Evolutionary conservation across 768 basidiomycete genomes (phyloP), one percentile per base, ranked within the genome.

Genomic region (Neoboletus magnificus): DNA sequence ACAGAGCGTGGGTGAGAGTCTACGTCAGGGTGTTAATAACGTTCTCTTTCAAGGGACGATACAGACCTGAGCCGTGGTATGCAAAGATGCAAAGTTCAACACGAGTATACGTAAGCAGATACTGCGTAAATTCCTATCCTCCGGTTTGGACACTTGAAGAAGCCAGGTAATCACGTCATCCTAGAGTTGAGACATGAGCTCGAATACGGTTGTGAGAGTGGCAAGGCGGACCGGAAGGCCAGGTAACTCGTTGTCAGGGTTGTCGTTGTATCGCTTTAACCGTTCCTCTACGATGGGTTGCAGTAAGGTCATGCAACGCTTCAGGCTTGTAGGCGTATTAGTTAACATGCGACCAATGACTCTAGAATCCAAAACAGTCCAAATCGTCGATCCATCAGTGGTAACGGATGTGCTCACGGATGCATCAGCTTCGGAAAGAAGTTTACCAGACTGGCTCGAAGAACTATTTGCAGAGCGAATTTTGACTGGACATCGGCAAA

Each of bases 111-210:
- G 69, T 10, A 76, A 50, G 39, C 66, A 66, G 35, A 69, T 59
- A 32, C 67, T 58, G 48, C 57, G 62, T 57, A 61, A 62, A 58
- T 62, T 76, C 60, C 55, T 61, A 32, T 58, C 68, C 57, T 62
- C 62, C 40, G 40, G 66, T 50, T 54, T 54, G 25, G 69, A 66
- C 13, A 69, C 69, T 11, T 70, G 70, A 59, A 78, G 67, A n/a
- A 78, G 61, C 78, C 75, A 77, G 32, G 68, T 69, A 13, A 78
- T 66, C 61, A 76, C 45, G 57, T 78, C 77, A 42, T 73, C 71
- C 74, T 75, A 45, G 20, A 33, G 3, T 29, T 13, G 39, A 47
- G 27, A 44, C 32, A 29, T 62, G 5, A 63, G 58, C 47, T 49
- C 33, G 36, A 32, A 51, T 43, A 50, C 30, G 8, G 27, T 47